These are phyloP conservation scores for Verticillium dahliae DNA, from an alignment of 2,329 filamentous ascomycete genomes.

Conservation along the genomic window DNA sequence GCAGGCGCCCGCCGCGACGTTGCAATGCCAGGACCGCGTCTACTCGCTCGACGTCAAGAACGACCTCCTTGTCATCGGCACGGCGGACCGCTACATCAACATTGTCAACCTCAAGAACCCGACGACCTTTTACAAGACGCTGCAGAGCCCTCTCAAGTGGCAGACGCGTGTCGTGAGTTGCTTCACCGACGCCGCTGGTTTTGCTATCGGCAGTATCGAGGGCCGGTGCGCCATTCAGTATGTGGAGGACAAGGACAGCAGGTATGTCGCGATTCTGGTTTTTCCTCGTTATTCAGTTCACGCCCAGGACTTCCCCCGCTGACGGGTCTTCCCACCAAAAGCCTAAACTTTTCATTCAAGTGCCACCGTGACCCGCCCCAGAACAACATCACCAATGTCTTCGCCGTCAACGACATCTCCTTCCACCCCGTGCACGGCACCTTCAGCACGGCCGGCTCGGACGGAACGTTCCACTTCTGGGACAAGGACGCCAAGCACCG, in stretches of 20 bases:
- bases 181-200: conserved; percentile 86
- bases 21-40: conserved; percentile 68
- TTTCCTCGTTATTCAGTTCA: not conserved
- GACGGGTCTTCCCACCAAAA: conserved; percentile 20
- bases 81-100: conserved; percentile 93
- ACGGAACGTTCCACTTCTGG: conserved; percentile 97
- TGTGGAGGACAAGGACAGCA: conserved; percentile 88
- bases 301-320: not conserved
- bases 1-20: conserved; percentile 55
- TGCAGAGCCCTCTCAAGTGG: conserved; percentile 96
- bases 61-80: conserved; percentile 83
- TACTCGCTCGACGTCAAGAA: conserved; percentile 91
- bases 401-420: conserved; percentile 92
- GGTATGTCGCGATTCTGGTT: conserved; percentile 33
- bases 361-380: conserved; percentile 82
- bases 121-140: conserved; percentile 87
- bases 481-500: conserved; percentile 88
- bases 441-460: conserved; percentile 93
- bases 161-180: conserved; percentile 94
- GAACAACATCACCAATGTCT: conserved; percentile 78
- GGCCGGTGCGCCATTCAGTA: conserved; percentile 97
- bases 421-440: conserved; percentile 96
- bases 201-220: conserved; percentile 93
- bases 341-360: conserved; percentile 97
- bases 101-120: conserved; percentile 87